These are phyloP conservation scores for Priceomyces castillae DNA, from an alignment of 805 yeast genomes.

Conservation along the genomic window DNA sequence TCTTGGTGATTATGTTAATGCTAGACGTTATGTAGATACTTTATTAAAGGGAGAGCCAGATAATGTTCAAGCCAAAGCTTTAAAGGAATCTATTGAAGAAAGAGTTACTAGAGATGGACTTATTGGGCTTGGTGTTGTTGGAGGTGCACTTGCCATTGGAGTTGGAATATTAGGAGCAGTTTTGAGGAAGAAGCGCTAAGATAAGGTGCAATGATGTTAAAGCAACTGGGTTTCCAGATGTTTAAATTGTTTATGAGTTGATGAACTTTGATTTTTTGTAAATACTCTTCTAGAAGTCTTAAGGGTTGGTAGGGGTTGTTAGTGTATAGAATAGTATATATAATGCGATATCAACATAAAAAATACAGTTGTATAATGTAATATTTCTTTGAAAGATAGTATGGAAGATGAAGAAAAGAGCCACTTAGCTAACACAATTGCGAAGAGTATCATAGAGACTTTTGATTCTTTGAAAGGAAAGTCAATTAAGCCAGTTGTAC, in stretches of 20 bases:
- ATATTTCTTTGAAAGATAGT: neutral
- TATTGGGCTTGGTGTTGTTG: slow-evolving; percentile 81
- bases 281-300: neutral
- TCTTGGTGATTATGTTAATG: slow-evolving; percentile 80
- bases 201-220: too few species aligned
- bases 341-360: neutral
- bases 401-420: slow-evolving; percentile 1
- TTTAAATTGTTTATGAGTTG: neutral
- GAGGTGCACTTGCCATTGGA: slow-evolving; percentile 83
- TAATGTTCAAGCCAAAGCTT: slow-evolving; percentile 68
- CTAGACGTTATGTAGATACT: slow-evolving; percentile 81
- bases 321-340: neutral
- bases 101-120: slow-evolving; percentile 84
- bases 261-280: neutral
- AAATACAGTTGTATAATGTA: neutral
- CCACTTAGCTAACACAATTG: slow-evolving; percentile 18
- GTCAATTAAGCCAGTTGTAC: slow-evolving; percentile 55
- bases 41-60: slow-evolving; percentile 79
- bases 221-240: too few species aligned
- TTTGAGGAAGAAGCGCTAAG: slow-evolving; percentile 29
- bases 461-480: slow-evolving; percentile 30
- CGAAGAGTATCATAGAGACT: slow-evolving; percentile 21
- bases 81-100: slow-evolving; percentile 77
- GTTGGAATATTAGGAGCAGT: slow-evolving; percentile 57
- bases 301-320: neutral